Base-by-base conservation (phyloP, 1,139 yeast species). In the Saccharomycopsis crataegensis region DNA sequence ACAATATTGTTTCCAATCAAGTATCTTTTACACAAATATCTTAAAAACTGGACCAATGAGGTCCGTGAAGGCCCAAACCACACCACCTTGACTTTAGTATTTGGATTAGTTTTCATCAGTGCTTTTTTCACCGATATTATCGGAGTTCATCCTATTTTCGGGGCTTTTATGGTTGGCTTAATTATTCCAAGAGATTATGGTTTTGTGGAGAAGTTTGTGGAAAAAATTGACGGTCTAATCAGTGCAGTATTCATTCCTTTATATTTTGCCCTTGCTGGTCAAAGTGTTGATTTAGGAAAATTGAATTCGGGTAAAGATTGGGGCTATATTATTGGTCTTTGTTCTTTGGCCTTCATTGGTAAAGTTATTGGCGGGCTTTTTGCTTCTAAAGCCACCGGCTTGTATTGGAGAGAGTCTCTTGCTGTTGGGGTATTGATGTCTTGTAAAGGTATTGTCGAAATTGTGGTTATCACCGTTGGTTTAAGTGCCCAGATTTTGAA, bases 381-480 rank as follows among this genome's bases (percentile, higher is more conserved):
- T 8, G 83, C 85, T 44, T 84, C 90, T 1, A 80, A 75, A 60
- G 60, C 79, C 43, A 77, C 77, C 64, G 86, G 85, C 2, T 69
- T 86, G 50, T 72, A 74, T 50, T 82, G 86, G 84, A 76, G 89
- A 62, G 93, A 86, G 64, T 79, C 89, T 1, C 66, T 82, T 40
- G 76, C 90, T 1, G 91, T 85, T 40, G 94, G 94, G 53, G 78
- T 84, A n/a, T 74, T 86, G 61, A 86, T 86, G 93, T 84, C 91
- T 9, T 86, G 95, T 74, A 86, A 86, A 66, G 95, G 95, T 68
- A 84, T 85, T 60, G 91, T 85, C 37, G 91, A 84, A 67, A 81
- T 86, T 63, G 91, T 86, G 49, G 94, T 86, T 31, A 73, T 86
- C 59, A 82, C 80, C 49, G 81, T 84, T 48, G 95, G 95, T 53